Evolutionary conservation across 2,329 filamentous ascomycete genomes (phyloP).

Genomic region (Trichoderma polysporum): DNA sequence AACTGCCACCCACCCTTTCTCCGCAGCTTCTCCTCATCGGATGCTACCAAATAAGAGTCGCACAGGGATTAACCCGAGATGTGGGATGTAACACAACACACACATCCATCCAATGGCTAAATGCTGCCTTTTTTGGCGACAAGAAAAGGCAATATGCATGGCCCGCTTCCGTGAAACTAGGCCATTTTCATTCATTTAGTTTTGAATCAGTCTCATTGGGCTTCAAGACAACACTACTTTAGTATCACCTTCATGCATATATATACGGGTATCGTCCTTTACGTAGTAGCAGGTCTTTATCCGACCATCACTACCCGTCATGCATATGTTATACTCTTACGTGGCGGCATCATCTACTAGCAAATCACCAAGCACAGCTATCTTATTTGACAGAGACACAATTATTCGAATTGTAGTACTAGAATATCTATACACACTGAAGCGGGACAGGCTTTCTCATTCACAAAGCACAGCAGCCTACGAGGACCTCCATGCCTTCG

Average conservation of each 20-base stretch:
- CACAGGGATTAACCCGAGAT: background rate
- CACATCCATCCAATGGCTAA: background rate
- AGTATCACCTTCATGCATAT: background rate
- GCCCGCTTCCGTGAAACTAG: background rate
- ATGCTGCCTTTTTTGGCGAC: background rate
- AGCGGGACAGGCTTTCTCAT: conserved; percentile 5
- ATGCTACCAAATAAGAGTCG: background rate
- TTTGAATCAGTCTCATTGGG: background rate
- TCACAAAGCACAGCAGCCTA: background rate
- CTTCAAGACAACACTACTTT: background rate
- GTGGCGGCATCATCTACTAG: background rate
- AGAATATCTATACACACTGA: conserved; percentile 14
- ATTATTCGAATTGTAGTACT: conserved; percentile 17
- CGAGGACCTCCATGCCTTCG: background rate
- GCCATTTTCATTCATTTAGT: background rate
- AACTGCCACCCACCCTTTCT: background rate
- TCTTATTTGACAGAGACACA: conserved; percentile 6
- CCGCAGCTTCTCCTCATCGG: background rate
- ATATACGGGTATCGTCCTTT: background rate
- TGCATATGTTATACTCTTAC: background rate
- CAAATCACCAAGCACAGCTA: background rate
- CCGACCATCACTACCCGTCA: background rate
- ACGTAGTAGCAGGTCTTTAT: background rate
- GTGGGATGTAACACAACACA: background rate
- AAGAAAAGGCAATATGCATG: background rate